Percentiles rank a stretch among this genome's conserved stretches.
Evolutionary conservation across 1,139 yeast species (phyloP).

Genomic region (Yamadazyma mexicana): DNA sequence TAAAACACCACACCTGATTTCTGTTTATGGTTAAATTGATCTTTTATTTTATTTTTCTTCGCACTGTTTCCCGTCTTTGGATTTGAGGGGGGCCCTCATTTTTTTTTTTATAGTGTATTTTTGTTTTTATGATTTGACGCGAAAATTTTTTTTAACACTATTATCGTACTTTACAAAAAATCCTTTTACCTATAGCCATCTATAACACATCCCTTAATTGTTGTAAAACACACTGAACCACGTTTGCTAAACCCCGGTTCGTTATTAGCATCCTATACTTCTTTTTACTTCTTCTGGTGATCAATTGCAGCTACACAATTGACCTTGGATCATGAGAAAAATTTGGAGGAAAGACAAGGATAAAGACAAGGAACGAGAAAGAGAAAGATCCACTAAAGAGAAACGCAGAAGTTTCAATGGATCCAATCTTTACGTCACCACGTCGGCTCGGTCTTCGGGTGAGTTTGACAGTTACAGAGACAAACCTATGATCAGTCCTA

Average conservation of each 20-base stretch:
- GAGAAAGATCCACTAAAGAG: constrained; percentile 17
- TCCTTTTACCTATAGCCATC: too few relatives aligned
- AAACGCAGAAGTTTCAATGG: constrained; percentile 15
- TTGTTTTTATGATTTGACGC: constrained; percentile 3
- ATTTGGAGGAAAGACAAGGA: constrained; percentile 21
- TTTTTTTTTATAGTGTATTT: too few relatives aligned
- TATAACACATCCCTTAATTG: too few relatives aligned
- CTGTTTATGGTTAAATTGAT: neutral
- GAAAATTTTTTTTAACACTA: constrained; percentile 8
- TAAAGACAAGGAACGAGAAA: constrained; percentile 13
- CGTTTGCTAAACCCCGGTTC: too few relatives aligned
- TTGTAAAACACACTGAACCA: too few relatives aligned
- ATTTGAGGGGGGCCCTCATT: too few relatives aligned
- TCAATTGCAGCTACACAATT: neutral
- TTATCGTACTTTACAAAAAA: too few relatives aligned
- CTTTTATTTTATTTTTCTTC: neutral
- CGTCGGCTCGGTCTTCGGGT: constrained; percentile 8
- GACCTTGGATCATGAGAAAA: constrained; percentile 20
- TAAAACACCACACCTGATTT: neutral
- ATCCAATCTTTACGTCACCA: constrained; percentile 2
- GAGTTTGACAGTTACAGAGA: constrained; percentile 1
- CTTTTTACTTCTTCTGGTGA: too few relatives aligned
- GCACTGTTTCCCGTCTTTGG: neutral
- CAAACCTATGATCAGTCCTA: neutral
- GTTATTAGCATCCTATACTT: too few relatives aligned